A percentile compares a stretch with the other conserved stretches of the same genome.
Conservation (phyloP, 2,329 filamentous ascomycete genomes). For the Meredithiella fracta region DNA sequence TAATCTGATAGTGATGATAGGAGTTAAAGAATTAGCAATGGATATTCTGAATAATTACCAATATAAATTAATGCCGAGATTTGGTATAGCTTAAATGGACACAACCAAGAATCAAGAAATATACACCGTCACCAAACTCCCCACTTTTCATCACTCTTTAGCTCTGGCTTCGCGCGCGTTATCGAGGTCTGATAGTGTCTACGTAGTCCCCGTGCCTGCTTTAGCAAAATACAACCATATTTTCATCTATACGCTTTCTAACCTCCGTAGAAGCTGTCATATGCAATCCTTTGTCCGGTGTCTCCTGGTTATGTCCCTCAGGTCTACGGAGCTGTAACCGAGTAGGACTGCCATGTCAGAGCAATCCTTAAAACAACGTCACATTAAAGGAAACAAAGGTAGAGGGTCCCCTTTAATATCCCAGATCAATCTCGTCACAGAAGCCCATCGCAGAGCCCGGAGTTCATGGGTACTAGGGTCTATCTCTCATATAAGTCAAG, state of each 20-base stretch:
- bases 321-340: neutral
- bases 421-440: neutral
- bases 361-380: neutral
- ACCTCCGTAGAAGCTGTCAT: neutral
- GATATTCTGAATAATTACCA: too few species aligned
- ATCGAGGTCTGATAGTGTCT: neutral
- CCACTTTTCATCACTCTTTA: neutral
- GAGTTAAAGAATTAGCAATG: too few species aligned
- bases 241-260: too few species aligned
- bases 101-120: too few species aligned
- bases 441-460: slow-evolving; percentile 1
- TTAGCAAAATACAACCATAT: too few species aligned
- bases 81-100: too few species aligned
- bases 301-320: neutral
- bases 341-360: neutral
- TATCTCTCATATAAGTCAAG: neutral
- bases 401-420: neutral
- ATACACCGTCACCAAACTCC: neutral
- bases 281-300: neutral
- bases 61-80: too few species aligned
- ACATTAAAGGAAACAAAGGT: neutral
- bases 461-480: neutral
- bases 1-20: neutral
- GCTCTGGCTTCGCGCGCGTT: neutral
- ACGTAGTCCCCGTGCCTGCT: neutral